These are phyloP conservation scores for Clarkia xantiana DNA, from an alignment of 345 rosid genomes.

Conservation along the genomic window DNA sequence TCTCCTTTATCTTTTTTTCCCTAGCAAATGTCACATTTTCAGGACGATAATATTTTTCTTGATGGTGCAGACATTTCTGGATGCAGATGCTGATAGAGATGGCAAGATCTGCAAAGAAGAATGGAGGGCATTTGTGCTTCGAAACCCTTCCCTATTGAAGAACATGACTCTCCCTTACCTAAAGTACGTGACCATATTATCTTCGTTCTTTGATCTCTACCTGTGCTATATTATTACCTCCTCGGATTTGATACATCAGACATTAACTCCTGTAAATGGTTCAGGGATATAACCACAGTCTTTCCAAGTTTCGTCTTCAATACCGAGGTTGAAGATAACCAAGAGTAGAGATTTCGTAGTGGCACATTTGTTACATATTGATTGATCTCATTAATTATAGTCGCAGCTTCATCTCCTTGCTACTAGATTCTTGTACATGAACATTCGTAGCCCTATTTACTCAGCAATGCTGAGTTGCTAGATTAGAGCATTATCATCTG, in stretches of 20 bases:
- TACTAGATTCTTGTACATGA: too few species aligned
- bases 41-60: not conserved
- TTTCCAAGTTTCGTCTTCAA: not conserved
- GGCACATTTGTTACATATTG: too few species aligned
- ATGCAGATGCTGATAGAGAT: constrained; percentile 49
- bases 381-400: too few species aligned
- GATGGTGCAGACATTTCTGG: constrained; percentile 53
- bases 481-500: too few species aligned
- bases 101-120: constrained; percentile 54
- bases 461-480: too few species aligned
- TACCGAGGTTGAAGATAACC: too few species aligned
- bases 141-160: constrained; percentile 48
- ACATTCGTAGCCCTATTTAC: too few species aligned
- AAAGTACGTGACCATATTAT: constrained; percentile 22
- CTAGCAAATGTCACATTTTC: too few species aligned
- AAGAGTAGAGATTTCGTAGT: too few species aligned
- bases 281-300: not conserved
- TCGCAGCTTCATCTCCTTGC: too few species aligned
- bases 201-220: not conserved
- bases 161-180: constrained; percentile 75
- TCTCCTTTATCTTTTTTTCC: not conserved
- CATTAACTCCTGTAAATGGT: too few species aligned
- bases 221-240: not conserved
- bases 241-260: too few species aligned
- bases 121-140: constrained; percentile 46